Evolutionary conservation across 805 yeast species (phyloP).

Genomic region (Pichia californica): DNA sequence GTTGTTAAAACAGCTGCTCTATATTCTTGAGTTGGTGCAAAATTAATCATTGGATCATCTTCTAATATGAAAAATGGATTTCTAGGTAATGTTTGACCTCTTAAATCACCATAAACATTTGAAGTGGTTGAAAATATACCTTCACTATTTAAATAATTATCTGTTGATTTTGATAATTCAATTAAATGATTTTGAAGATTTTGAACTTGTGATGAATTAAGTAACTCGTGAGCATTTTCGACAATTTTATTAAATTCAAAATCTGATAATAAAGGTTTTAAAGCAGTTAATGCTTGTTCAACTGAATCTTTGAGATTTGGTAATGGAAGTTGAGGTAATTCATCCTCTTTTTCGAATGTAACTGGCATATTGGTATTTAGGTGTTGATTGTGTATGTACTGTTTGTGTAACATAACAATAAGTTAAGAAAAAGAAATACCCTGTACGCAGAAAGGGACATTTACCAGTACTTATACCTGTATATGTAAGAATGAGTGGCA

Average conservation of each 20-base stretch:
- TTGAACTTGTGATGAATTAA: slow-evolving; percentile 34
- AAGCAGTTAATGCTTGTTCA: slow-evolving; percentile 44
- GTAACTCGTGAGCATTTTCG: slow-evolving; percentile 39
- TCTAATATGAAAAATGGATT: slow-evolving; percentile 72
- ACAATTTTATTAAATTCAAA: slow-evolving; percentile 45
- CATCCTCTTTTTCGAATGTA: slow-evolving; percentile 37
- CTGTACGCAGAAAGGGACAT: no score
- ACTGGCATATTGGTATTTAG: slow-evolving; percentile 5
- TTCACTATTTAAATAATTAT: slow-evolving; percentile 48
- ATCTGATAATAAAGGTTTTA: slow-evolving; percentile 51
- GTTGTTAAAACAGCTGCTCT: slow-evolving; percentile 61
- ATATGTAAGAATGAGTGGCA: no score
- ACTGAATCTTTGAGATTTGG: slow-evolving; percentile 49
- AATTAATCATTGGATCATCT: slow-evolving; percentile 62
- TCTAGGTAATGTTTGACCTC: slow-evolving; percentile 66
- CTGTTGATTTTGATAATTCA: slow-evolving; percentile 37
- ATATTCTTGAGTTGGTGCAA: slow-evolving; percentile 55
- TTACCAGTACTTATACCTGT: no score
- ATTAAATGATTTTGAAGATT: slow-evolving; percentile 49
- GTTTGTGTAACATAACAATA: no score
- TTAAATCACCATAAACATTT: slow-evolving; percentile 54
- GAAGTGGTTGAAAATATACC: slow-evolving; percentile 44
- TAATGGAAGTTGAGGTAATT: slow-evolving; percentile 54
- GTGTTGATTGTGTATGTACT: background rate
- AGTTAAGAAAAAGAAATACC: no score